Evolutionary conservation across 1,284 basidiomycete species (phyloP).

Genomic region (Fomitopsis palustris): DNA sequence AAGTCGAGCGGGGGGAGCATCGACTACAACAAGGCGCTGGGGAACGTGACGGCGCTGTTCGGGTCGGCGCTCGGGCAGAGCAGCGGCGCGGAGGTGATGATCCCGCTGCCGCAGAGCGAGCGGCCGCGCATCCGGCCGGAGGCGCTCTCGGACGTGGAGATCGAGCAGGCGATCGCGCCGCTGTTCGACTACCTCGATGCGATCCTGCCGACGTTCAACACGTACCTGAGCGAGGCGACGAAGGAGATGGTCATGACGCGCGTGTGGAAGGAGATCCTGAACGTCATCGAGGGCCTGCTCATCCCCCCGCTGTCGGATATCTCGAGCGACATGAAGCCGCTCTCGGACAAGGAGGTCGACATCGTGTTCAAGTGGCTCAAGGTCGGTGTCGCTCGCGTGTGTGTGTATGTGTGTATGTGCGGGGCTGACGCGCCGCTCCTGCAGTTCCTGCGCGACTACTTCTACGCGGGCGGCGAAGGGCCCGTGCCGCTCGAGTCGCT

Average conservation of each 20-base stretch:
- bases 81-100: conserved; percentile 64
- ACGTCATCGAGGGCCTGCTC: conserved; percentile 84
- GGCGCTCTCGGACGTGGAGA: conserved; percentile 86
- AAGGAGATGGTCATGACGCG: conserved; percentile 92
- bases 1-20: conserved; percentile 59
- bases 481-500: conserved; percentile 83
- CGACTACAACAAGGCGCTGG: conserved; percentile 83
- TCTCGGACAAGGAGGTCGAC: conserved; percentile 95
- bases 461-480: conserved; percentile 92
- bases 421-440: conserved; percentile 4
- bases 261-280: conserved; percentile 96
- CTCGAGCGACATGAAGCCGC: conserved; percentile 86
- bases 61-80: conserved; percentile 63
- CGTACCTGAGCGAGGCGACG: conserved; percentile 78
- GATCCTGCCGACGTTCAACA: conserved; percentile 90
- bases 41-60: conserved; percentile 79
- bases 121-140: conserved; percentile 69
- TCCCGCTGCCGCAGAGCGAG: conserved; percentile 72
- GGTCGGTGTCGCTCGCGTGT: conserved; percentile 40
- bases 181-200: conserved; percentile 97
- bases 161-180: conserved; percentile 90
- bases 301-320: conserved; percentile 90
- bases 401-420: neutral
- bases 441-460: conserved; percentile 92
- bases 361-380: conserved; percentile 98